phyloP scores from a whole-genome alignment of 1,139 yeast genomes.

The Lodderomyces metapsilosis region DNA sequence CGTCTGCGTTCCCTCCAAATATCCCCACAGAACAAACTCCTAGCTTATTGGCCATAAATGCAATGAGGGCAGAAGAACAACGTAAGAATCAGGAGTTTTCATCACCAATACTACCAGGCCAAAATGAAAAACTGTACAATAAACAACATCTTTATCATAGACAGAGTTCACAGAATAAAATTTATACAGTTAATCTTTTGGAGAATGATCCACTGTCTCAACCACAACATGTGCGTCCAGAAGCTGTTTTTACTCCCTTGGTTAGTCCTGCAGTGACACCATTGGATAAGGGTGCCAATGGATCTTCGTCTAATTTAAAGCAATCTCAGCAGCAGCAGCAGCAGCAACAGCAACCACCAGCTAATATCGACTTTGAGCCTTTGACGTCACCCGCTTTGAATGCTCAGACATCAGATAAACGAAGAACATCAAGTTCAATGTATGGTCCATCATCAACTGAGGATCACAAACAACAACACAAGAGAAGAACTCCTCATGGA shows the following conservation, averaged over 20 bases:
- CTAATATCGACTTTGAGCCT: constrained; percentile 39
- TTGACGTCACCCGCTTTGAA: constrained; percentile 68
- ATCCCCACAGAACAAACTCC: constrained; percentile 27
- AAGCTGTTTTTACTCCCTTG: constrained; percentile 66
- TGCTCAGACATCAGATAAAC: constrained; percentile 35
- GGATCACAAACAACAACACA: constrained; percentile 15
- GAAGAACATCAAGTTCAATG: constrained; percentile 37
- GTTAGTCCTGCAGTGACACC: constrained; percentile 77
- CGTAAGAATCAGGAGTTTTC: constrained; percentile 17
- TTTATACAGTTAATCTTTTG: constrained; percentile 11
- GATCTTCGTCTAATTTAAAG: constrained; percentile 16
- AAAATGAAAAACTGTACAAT: constrained; percentile 43
- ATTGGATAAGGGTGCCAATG: constrained; percentile 32
- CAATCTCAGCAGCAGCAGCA: constrained; percentile 14
- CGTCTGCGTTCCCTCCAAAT: constrained; percentile 39
- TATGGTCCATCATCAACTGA: constrained; percentile 16
- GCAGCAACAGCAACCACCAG: constrained; percentile 22
- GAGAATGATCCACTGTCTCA: constrained; percentile 15
- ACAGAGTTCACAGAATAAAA: constrained; percentile 18
- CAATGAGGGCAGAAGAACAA: constrained; percentile 11
- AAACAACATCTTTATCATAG: constrained; percentile 45
- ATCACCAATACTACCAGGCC: constrained; percentile 46
- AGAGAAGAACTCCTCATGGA: constrained; percentile 49
- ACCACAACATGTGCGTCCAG: constrained; percentile 40
- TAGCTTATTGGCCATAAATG: constrained; percentile 24